Conservation (phyloP, 306 rosid genomes). For the Pyrus bretschneideri region DNA sequence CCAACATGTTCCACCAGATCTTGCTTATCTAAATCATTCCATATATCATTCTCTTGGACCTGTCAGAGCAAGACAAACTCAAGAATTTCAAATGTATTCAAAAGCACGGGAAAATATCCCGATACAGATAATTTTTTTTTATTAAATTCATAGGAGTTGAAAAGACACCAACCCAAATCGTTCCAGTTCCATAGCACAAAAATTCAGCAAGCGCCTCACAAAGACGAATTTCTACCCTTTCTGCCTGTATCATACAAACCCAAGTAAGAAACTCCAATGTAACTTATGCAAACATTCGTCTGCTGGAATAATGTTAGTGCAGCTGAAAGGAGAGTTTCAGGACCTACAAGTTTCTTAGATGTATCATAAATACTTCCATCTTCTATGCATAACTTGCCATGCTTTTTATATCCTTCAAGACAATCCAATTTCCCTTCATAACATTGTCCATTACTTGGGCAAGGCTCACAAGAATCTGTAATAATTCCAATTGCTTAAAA, state of each 20-base stretch:
- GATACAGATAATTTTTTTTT: slow-evolving; percentile 1
- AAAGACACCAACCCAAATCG: slow-evolving; percentile 62
- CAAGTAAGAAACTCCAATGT: slow-evolving; percentile 7
- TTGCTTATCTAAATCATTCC: slow-evolving; percentile 36
- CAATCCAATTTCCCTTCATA: slow-evolving; percentile 60
- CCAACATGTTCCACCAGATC: slow-evolving; percentile 30
- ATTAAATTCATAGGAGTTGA: not conserved
- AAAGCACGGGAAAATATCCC: not conserved
- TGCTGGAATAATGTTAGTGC: not conserved
- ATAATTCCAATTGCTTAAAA: not conserved
- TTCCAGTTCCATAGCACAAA: slow-evolving; percentile 62
- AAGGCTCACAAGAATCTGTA: slow-evolving; percentile 75
- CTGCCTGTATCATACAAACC: slow-evolving; percentile 35
- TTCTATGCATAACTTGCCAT: slow-evolving; percentile 60
- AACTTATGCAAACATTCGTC: not conserved
- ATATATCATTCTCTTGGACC: slow-evolving; percentile 57
- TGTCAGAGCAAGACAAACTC: slow-evolving; percentile 26
- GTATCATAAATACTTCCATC: slow-evolving; percentile 68
- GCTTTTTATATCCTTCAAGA: slow-evolving; percentile 53
- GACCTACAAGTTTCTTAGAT: slow-evolving; percentile 66
- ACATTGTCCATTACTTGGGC: slow-evolving; percentile 78
- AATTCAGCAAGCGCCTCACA: slow-evolving; percentile 61
- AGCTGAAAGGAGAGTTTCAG: slow-evolving; percentile 12
- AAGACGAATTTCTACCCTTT: slow-evolving; percentile 44
- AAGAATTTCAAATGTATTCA: not conserved